A percentile compares a stretch with the other conserved stretches of the same genome.
Evolutionary conservation across 805 yeast genomes (phyloP).

Genomic region (Saccharomycopsis sp.): DNA sequence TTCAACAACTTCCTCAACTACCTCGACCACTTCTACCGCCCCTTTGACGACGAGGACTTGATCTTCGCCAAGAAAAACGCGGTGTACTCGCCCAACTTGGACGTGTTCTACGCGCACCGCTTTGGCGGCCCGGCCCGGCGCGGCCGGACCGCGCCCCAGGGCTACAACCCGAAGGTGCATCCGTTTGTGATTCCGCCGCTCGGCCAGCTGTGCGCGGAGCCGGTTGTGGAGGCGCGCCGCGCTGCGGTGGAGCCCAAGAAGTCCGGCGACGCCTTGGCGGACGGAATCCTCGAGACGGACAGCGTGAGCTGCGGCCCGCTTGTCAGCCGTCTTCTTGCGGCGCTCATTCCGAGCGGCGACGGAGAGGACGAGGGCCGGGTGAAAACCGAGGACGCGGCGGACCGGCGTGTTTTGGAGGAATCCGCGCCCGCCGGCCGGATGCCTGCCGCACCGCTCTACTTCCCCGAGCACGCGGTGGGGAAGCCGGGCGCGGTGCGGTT

Average conservation of each 20-base stretch:
- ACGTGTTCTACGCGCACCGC: conserved; percentile 14
- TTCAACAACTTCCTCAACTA: conserved; percentile 80
- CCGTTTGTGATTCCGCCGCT: conserved; percentile 81
- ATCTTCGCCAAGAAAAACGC: conserved; percentile 59
- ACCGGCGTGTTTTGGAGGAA: conserved; percentile 22
- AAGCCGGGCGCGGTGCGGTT: conserved; percentile 39
- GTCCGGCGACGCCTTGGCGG: conserved; percentile 49
- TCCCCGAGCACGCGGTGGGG: conserved; percentile 42
- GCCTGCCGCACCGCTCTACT: conserved; percentile 22
- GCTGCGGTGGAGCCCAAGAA: too few species aligned
- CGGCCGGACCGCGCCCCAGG: too few species aligned
- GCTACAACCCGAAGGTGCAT: conserved; percentile 61
- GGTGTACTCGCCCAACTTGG: conserved; percentile 27
- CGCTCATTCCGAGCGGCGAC: conserved; percentile 49
- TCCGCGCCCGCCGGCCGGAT: conserved; percentile 19
- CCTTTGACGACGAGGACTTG: conserved; percentile 73
- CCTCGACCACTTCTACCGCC: conserved; percentile 78
- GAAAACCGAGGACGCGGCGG: conserved; percentile 3
- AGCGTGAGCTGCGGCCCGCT: conserved; percentile 86
- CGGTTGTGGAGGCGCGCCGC: too few species aligned
- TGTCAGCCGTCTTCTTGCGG: conserved; percentile 75
- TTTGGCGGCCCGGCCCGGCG: too few species aligned
- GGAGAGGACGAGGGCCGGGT: conserved; percentile 18
- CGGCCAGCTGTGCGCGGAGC: conserved; percentile 77
- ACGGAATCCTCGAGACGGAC: conserved; percentile 61